Evolutionary conservation across 2,329 filamentous ascomycete genomes (phyloP).

Genomic region (Fusarium papillatum): DNA sequence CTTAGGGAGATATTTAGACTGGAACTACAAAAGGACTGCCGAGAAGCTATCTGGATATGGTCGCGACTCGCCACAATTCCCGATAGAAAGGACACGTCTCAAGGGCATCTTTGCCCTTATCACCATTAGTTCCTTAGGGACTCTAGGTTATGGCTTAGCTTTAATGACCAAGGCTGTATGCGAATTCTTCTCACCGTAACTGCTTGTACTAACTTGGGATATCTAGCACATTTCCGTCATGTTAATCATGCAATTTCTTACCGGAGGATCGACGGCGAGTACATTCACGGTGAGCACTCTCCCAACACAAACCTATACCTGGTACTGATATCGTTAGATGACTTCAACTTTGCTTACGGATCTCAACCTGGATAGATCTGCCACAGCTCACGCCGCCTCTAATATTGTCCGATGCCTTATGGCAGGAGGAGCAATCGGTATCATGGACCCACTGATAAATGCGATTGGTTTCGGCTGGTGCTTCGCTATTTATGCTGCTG

Average conservation of each 20-base stretch:
- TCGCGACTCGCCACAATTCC: not conserved
- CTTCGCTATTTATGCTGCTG: not conserved
- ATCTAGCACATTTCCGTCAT: slow-evolving; percentile 10
- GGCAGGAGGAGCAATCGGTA: slow-evolving; percentile 39
- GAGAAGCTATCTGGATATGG: not conserved
- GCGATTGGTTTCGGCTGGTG: not conserved
- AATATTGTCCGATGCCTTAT: slow-evolving; percentile 42
- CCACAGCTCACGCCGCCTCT: slow-evolving; percentile 44
- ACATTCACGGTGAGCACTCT: slow-evolving; percentile 4
- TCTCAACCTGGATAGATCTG: slow-evolving; percentile 39
- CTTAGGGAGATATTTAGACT: slow-evolving; percentile 7
- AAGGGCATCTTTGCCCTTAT: not conserved
- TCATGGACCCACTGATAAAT: slow-evolving; percentile 29
- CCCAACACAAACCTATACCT: no score
- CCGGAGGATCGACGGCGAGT: slow-evolving; percentile 1
- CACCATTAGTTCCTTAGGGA: not conserved
- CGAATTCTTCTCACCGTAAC: no score
- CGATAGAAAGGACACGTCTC: slow-evolving; percentile 4
- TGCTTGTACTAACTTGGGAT: not conserved
- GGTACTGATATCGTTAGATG: not conserved
- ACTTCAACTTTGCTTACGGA: slow-evolving; percentile 41
- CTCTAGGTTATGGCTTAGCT: slow-evolving; percentile 2
- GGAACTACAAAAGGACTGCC: slow-evolving; percentile 1
- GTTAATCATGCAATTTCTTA: not conserved
- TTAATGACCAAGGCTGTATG: not conserved